Conservation (phyloP, 768 basidiomycete genomes). For the Crucibulum laeve region DNA sequence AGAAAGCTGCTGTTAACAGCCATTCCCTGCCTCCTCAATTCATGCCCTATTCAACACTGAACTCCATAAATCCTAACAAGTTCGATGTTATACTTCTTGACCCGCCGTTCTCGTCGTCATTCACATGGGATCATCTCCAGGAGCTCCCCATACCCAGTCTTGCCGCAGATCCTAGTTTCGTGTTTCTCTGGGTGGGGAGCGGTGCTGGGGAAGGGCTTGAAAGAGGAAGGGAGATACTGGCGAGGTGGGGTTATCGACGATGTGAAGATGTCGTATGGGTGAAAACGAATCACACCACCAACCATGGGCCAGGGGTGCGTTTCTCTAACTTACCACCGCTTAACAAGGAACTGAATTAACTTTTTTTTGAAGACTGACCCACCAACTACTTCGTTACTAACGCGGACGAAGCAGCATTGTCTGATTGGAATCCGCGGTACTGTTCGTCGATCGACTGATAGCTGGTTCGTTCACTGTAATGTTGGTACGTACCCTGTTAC, state of each 20-base stretch:
- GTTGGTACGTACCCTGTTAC: conserved; percentile 58
- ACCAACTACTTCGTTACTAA: conserved; percentile 80
- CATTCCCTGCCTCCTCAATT: conserved; percentile 73
- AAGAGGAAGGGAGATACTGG: conserved; percentile 83
- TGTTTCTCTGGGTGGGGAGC: conserved; percentile 95
- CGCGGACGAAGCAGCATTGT: conserved; percentile 93
- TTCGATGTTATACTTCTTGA: conserved; percentile 93
- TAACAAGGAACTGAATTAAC: conserved; percentile 6
- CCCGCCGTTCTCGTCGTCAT: conserved; percentile 84
- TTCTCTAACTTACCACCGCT: background rate
- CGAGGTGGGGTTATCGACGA: conserved; percentile 90
- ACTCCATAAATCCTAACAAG: conserved; percentile 56
- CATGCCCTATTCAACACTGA: conserved; percentile 56
- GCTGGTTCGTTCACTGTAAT: conserved; percentile 98
- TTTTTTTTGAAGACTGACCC: conserved; percentile 60
- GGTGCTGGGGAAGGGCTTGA: conserved; percentile 90
- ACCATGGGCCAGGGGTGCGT: conserved; percentile 73
- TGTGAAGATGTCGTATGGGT: conserved; percentile 99
- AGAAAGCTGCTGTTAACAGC: conserved; percentile 70
- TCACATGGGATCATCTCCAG: conserved; percentile 81
- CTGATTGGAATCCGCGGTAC: conserved; percentile 97
- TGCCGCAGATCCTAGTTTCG: conserved; percentile 88
- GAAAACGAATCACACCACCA: conserved; percentile 76
- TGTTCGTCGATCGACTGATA: conserved; percentile 89
- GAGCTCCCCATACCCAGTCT: conserved; percentile 77